Conservation (phyloP, 148 eudicot species). For the Tetragonia tetragonoides region DNA sequence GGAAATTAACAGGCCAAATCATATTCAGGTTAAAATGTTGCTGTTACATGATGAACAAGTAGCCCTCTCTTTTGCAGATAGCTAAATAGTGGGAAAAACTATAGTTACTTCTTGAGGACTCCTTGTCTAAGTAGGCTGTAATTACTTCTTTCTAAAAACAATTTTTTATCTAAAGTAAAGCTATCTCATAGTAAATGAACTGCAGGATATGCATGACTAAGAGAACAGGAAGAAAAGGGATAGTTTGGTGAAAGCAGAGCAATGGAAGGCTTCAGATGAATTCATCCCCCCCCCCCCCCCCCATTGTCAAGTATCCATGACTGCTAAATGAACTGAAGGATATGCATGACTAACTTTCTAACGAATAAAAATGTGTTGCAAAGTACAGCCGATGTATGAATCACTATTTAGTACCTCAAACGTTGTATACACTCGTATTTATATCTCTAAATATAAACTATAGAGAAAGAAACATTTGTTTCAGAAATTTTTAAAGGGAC, state of each 20-base stretch:
- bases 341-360: not conserved
- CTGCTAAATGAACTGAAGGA: no score
- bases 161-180: no score
- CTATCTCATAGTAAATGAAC: no score
- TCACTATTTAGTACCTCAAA: not conserved
- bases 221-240: not conserved
- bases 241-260: not conserved
- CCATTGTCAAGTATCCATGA: not conserved
- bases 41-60: no score
- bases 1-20: no score
- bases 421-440: not conserved
- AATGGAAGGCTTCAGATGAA: not conserved
- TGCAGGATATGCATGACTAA: not conserved
- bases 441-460: not conserved
- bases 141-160: no score
- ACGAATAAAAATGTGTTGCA: not conserved
- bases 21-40: no score
- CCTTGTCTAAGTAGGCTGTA: no score
- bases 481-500: no score
- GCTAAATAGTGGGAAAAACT: no score
- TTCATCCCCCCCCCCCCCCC: not conserved
- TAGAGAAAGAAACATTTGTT: not conserved
- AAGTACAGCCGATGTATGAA: not conserved
- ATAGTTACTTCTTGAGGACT: no score
- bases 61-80: no score